A percentile compares a stretch with the other conserved stretches of the same genome.
These are phyloP conservation scores for Colletotrichum sp. DNA, from an alignment of 2,329 filamentous ascomycete genomes.

Conservation along the genomic window DNA sequence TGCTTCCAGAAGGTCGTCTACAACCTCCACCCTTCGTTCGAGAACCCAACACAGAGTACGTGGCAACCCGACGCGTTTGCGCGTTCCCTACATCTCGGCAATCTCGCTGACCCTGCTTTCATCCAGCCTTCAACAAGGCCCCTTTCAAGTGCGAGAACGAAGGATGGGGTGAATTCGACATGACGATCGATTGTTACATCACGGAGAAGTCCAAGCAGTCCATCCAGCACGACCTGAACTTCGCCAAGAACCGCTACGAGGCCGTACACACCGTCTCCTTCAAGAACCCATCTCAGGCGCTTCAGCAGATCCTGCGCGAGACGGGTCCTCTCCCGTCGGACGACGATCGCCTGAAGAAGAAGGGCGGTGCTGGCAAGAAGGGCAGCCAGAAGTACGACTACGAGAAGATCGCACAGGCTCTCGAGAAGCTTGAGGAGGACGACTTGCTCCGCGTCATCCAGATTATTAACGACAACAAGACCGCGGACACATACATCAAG, in stretches of 20 bases:
- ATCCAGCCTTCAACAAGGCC: slow-evolving; percentile 75
- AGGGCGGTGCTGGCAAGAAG: slow-evolving; percentile 78
- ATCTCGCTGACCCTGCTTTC: slow-evolving; percentile 17
- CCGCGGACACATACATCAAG: slow-evolving; percentile 91
- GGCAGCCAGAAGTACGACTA: slow-evolving; percentile 80
- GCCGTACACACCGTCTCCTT: slow-evolving; percentile 81
- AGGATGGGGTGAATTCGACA: slow-evolving; percentile 99
- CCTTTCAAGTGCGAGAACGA: slow-evolving; percentile 92
- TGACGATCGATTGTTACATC: slow-evolving; percentile 82
- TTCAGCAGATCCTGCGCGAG: slow-evolving; percentile 80
- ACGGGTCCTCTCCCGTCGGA: slow-evolving; percentile 85
- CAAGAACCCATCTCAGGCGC: slow-evolving; percentile 89
- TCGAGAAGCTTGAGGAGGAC: slow-evolving; percentile 90
- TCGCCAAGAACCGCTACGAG: slow-evolving; percentile 81
- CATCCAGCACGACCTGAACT: slow-evolving; percentile 91
- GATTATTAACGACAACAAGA: slow-evolving; percentile 98
- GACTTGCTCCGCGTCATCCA: slow-evolving; percentile 94
- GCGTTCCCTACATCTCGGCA: neutral
- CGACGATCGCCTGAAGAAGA: slow-evolving; percentile 61
- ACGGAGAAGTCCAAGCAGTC: slow-evolving; percentile 86
- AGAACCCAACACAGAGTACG: slow-evolving; percentile 84
- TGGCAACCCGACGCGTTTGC: slow-evolving; percentile 24
- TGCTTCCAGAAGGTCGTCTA: slow-evolving; percentile 94
- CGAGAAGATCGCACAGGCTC: slow-evolving; percentile 93
- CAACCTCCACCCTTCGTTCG: slow-evolving; percentile 93